phyloP scores from a whole-genome alignment of 1,139 yeast species.

The Hyphopichia khmerensis region DNA sequence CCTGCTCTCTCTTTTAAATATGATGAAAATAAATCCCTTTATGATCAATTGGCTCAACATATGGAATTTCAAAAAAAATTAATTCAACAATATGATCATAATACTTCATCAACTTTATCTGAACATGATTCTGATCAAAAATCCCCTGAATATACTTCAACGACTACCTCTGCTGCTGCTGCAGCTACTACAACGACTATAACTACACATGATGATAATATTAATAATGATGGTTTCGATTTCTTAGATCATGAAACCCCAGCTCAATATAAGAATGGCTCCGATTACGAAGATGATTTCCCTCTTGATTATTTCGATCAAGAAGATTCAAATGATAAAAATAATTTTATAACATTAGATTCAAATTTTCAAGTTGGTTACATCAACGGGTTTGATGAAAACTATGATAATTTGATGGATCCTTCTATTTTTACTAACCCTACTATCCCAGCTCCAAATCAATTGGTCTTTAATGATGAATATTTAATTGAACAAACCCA shows the following conservation, averaged over 20 bases:
- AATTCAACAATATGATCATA: conserved; percentile 3
- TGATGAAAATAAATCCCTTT: conserved; percentile 46
- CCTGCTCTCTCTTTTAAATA: conserved; percentile 65
- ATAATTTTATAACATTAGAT: conserved; percentile 38
- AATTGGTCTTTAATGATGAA: conserved; percentile 40
- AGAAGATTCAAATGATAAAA: conserved; percentile 11
- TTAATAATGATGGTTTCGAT: conserved; percentile 14
- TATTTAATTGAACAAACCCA: conserved; percentile 50
- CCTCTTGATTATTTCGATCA: conserved; percentile 60
- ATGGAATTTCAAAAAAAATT: conserved; percentile 33
- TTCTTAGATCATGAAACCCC: conserved; percentile 26
- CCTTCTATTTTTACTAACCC: conserved; percentile 22
- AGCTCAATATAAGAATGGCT: conserved; percentile 18
- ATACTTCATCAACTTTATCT: conserved; percentile 2
- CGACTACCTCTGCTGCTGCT: conserved; percentile 3
- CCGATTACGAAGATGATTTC: conserved; percentile 57
- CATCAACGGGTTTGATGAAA: conserved; percentile 19
- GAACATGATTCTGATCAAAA: conserved; percentile 1
- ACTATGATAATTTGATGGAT: conserved; percentile 29
- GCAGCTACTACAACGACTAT: background rate
- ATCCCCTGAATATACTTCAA: conserved; percentile 7
- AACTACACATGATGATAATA: conserved; percentile 3
- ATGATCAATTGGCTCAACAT: conserved; percentile 49
- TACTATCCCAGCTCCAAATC: conserved; percentile 19
- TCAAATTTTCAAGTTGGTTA: conserved; percentile 22